Evolutionary conservation across 257 asterid species (phyloP).

Genomic region (Solanum peruvianum): DNA sequence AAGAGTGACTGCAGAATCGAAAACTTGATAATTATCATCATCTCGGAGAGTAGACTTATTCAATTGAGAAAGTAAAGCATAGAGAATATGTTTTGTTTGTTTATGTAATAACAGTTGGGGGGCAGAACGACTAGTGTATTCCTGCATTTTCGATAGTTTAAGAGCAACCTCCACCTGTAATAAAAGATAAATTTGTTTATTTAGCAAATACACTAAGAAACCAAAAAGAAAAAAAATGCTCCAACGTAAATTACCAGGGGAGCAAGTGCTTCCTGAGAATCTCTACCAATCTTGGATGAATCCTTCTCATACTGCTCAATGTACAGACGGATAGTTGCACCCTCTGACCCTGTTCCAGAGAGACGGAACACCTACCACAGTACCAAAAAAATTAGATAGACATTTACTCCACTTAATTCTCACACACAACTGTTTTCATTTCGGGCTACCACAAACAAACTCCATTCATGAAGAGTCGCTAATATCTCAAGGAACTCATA

Average conservation of each 20-base stretch:
- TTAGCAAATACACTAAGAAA: background rate
- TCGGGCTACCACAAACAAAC: background rate
- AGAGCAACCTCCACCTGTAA: slow-evolving; percentile 86
- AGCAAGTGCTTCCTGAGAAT: slow-evolving; percentile 78
- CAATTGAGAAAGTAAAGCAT: background rate
- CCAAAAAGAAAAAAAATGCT: background rate
- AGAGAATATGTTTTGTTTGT: background rate
- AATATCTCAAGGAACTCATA: background rate
- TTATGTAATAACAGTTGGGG: slow-evolving; percentile 97
- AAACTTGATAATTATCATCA: background rate
- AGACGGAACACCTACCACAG: slow-evolving; percentile 83
- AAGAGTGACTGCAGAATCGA: background rate
- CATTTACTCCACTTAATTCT: background rate
- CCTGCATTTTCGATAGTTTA: slow-evolving; percentile 82
- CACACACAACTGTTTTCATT: background rate
- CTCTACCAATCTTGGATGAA: slow-evolving; percentile 73
- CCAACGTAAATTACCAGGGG: slow-evolving; percentile 46
- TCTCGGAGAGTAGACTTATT: background rate
- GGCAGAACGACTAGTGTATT: slow-evolving; percentile 80
- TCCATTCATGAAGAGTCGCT: background rate
- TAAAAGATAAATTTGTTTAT: background rate
- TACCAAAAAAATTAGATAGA: background rate
- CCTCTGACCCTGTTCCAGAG: slow-evolving; percentile 98
- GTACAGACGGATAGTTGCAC: slow-evolving; percentile 94
- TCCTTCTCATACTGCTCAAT: slow-evolving; percentile 90